Percentiles rank a stretch among this genome's conserved stretches.
These are phyloP conservation scores for Aschersonia sp. DNA, from an alignment of 2,329 filamentous ascomycete species.

Conservation along the genomic window DNA sequence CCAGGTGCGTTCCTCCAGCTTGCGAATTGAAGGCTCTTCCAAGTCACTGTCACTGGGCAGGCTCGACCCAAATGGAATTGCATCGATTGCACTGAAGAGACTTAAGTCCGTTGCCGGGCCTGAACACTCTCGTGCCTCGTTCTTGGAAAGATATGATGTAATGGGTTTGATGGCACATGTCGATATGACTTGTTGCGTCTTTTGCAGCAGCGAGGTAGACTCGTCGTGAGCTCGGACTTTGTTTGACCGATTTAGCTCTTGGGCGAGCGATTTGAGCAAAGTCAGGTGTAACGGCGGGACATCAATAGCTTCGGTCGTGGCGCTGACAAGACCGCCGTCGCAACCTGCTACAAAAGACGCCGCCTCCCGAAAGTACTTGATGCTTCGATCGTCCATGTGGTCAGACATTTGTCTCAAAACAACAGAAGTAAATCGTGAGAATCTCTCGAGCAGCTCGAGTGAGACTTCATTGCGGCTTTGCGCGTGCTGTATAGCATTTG, in stretches of 20 bases:
- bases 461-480: conserved; percentile 11
- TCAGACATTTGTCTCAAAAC: conserved; percentile 28
- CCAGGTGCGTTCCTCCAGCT: conserved; percentile 20
- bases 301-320: neutral
- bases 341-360: conserved; percentile 12
- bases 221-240: conserved; percentile 11
- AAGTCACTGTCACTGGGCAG: conserved; percentile 10
- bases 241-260: conserved; percentile 13
- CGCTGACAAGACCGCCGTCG: conserved; percentile 4
- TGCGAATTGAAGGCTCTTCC: conserved; percentile 17
- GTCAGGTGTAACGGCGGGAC: conserved; percentile 18
- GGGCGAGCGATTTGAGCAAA: conserved; percentile 19
- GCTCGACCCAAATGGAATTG: conserved; percentile 10
- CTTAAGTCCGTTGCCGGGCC: conserved; percentile 10
- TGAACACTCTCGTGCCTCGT: conserved; percentile 13
- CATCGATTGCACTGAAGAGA: conserved; percentile 19
- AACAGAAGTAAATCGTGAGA: conserved; percentile 14
- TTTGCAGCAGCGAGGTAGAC: conserved; percentile 10
- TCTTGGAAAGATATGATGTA: conserved; percentile 14
- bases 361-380: conserved; percentile 21
- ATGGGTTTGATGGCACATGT: conserved; percentile 12
- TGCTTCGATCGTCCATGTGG: conserved; percentile 26
- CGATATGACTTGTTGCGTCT: conserved; percentile 13
- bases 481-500: conserved; percentile 10
- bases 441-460: conserved; percentile 19